phyloP scores from a whole-genome alignment of 176 grass and related monocot species.

The Bothriochloa decipiens region DNA sequence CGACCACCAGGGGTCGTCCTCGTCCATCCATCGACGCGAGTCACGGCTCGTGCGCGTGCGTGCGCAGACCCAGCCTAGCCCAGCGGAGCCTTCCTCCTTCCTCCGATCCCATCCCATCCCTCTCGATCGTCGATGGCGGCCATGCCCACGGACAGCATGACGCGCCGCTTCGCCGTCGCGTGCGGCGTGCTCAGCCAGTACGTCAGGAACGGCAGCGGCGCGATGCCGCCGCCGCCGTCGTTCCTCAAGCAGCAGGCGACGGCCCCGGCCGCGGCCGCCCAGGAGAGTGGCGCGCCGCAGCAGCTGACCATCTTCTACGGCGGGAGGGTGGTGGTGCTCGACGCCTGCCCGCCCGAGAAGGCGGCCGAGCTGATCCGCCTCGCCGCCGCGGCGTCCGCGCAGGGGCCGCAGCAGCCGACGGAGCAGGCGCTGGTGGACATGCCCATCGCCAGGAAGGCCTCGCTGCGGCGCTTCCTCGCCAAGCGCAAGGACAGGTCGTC shows the following conservation, averaged over 20 bases:
- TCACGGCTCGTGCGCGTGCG: neutral
- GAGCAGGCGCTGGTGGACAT: slow-evolving; percentile 40
- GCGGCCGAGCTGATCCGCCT: slow-evolving; percentile 44
- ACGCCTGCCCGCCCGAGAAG: slow-evolving; percentile 58
- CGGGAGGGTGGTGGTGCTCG: slow-evolving; percentile 69
- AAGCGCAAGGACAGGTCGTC: slow-evolving; percentile 71
- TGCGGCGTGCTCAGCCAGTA: slow-evolving; percentile 64
- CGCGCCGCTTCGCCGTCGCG: slow-evolving; percentile 55
- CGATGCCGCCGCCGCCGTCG: neutral
- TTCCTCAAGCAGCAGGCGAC: neutral
- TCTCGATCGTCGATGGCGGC: slow-evolving; percentile 8
- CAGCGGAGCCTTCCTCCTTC: too few relatives aligned
- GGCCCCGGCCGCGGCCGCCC: neutral
- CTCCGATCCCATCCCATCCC: neutral
- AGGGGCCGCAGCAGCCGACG: neutral
- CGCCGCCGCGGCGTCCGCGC: neutral
- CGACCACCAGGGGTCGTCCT: neutral
- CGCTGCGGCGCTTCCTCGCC: slow-evolving; percentile 73
- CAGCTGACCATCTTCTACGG: slow-evolving; percentile 83
- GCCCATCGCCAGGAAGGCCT: slow-evolving; percentile 74
- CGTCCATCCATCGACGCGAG: neutral
- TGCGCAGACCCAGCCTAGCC: neutral
- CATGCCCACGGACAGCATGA: slow-evolving; percentile 18
- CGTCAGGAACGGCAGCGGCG: slow-evolving; percentile 33
- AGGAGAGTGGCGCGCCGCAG: neutral